A percentile compares a stretch with the other conserved stretches of the same genome.
phyloP scores from a whole-genome alignment of 768 basidiomycete species.

The Lactarius hatsudake region DNA sequence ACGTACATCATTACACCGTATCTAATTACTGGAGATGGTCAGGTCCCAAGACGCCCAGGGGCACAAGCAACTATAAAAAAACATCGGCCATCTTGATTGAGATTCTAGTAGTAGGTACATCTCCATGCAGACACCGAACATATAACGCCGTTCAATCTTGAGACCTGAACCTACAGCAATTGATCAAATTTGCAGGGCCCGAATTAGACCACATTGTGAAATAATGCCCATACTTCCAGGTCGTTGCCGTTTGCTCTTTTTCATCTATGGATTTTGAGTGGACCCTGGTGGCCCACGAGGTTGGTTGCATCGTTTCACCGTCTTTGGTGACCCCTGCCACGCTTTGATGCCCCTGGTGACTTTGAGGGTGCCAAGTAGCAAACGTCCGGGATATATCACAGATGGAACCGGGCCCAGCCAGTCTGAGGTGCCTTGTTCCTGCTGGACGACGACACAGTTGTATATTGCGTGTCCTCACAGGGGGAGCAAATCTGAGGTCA shows the following conservation, averaged over 20 bases:
- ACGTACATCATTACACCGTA: background rate
- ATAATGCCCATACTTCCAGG: background rate
- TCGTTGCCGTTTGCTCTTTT: background rate
- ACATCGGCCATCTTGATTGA: background rate
- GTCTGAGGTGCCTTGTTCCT: background rate
- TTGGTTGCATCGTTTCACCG: background rate
- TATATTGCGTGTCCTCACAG: background rate
- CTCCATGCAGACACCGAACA: background rate
- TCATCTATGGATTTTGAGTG: background rate
- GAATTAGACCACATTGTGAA: background rate
- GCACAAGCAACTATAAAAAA: background rate
- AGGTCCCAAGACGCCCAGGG: background rate
- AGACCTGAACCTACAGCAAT: background rate
- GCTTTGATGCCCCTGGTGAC: background rate
- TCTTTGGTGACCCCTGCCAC: background rate
- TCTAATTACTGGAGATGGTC: background rate
- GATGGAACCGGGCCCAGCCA: background rate
- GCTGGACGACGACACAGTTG: background rate
- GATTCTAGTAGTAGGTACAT: background rate
- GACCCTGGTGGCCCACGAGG: background rate
- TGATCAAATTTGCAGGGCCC: background rate
- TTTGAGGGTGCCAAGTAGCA: background rate
- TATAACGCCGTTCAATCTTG: background rate
- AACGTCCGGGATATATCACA: background rate
- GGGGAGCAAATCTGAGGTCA: too few relatives aligned